Conservation (phyloP, 2,329 filamentous ascomycete genomes). For the Phialocephala subalpina region DNA sequence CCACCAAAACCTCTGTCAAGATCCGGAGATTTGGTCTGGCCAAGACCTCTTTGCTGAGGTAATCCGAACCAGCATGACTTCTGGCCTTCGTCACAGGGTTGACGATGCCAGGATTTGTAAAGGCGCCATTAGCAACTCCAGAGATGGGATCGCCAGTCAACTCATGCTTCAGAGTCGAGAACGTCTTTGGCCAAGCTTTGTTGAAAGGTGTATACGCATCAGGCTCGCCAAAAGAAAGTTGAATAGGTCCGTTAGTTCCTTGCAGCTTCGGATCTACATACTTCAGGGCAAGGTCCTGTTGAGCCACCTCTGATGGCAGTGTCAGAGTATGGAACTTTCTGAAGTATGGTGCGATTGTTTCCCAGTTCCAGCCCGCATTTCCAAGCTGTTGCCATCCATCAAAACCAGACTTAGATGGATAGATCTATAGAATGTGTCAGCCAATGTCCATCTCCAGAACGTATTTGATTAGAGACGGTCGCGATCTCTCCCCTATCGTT, state of each 20-base stretch:
- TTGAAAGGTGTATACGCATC: conserved; percentile 25
- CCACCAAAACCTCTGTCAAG: conserved; percentile 85
- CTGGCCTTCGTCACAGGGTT: conserved; percentile 31
- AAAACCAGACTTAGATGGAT: conserved; percentile 18
- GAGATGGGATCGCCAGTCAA: conserved; percentile 47
- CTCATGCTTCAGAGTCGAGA: conserved; percentile 41
- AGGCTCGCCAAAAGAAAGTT: conserved; percentile 22
- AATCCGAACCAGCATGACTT: conserved; percentile 36
- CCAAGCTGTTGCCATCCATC: conserved; percentile 50
- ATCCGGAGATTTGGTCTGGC: conserved; percentile 72
- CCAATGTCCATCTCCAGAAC: not conserved
- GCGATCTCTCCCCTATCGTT: no score
- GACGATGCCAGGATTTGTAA: conserved; percentile 25
- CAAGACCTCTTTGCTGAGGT: conserved; percentile 24
- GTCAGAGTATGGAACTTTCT: conserved; percentile 42
- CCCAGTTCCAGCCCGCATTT: conserved; percentile 50
- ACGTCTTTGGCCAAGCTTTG: conserved; percentile 22
- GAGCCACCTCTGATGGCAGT: not conserved
- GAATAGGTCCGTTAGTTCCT: conserved; percentile 22
- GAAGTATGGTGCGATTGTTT: conserved; percentile 29
- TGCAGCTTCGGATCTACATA: conserved; percentile 19
- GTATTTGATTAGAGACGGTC: no score
- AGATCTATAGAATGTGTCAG: conserved; percentile 1
- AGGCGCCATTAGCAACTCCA: conserved; percentile 47
- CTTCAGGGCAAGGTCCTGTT: conserved; percentile 3